Evolutionary conservation across 2,329 filamentous ascomycete genomes (phyloP), one percentile per base, ranked within the genome.

Genomic region (Aspergillus quadrilineatus): DNA sequence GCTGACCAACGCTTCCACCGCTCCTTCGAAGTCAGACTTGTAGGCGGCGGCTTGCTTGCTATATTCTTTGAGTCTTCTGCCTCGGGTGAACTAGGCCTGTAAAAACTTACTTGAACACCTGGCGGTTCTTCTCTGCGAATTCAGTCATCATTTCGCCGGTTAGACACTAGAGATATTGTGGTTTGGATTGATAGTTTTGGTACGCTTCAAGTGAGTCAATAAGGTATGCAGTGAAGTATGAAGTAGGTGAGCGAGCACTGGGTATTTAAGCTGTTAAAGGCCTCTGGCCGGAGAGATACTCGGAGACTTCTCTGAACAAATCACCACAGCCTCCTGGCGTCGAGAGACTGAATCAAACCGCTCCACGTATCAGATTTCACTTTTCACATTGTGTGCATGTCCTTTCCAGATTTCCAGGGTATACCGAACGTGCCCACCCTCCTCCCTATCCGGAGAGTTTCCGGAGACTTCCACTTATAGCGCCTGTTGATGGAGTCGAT

Each of bases 121-220:
- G 29, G 6, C 55, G 55, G 45, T 57, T 57, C 15, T 50, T 53
- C 34, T 57, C 55, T 14, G 55, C 22, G 14, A 48, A 57, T 8
- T 56, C 36, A 37, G 36, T 56, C 8, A 30, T 44, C 54, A 56
- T 56, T n/a, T 44, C 43, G 43, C 17, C 29, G 9, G 22, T 3
- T 4, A 39, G 17, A 28, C 10, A 5, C 32, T 36, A 29, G 12
- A 32, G 4, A 4, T 26, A 37, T 37, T 12, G 42, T 39, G 14
- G 4, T 9, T 17, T 22, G 17, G 37, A 9, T 36, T 29, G 17
- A 32, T n/a, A 10, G 28, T 22, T 41, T 6, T 30, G 10, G 41
- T 50, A 17, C 9, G 14, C 9, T 14, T 37, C 34, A 14, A 42
- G 17, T 22, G 14, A 42, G n/a, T 42, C 22, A 22, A 42, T 3